A percentile compares a stretch with the other conserved stretches of the same genome.
These are phyloP conservation scores for Puccinia brachypodii DNA, from an alignment of 1,284 basidiomycete genomes.

Conservation along the genomic window DNA sequence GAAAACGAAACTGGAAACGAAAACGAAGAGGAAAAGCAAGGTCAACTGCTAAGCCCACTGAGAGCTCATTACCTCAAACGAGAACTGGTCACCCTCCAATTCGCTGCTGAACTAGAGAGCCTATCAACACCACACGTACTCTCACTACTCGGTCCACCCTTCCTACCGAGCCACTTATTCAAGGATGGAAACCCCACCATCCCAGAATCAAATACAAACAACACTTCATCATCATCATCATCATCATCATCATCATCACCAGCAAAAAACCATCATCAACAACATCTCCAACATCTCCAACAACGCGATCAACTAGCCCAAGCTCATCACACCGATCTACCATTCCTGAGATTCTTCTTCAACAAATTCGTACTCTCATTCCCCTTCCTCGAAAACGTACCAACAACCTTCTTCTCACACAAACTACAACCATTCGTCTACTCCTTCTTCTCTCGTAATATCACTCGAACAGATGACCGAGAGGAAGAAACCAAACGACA, in stretches of 20 bases:
- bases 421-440: conserved; percentile 90
- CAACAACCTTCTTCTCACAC: conserved; percentile 81
- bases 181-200: conserved; percentile 50
- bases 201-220: conserved; percentile 34
- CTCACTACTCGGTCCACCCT: conserved; percentile 81
- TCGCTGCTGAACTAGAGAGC: conserved; percentile 71
- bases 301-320: background rate
- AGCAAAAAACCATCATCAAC: background rate
- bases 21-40: no score
- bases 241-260: background rate
- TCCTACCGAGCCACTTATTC: conserved; percentile 62
- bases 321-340: conserved; percentile 64
- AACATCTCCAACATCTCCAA: background rate
- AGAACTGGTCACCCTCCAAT: conserved; percentile 81
- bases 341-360: conserved; percentile 82
- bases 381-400: conserved; percentile 82
- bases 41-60: conserved; percentile 79
- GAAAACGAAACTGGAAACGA: no score
- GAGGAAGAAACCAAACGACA: conserved; percentile 64
- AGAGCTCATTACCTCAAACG: conserved; percentile 95
- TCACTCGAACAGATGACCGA: conserved; percentile 65
- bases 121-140: conserved; percentile 71
- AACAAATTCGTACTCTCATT: conserved; percentile 87
- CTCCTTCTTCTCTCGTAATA: conserved; percentile 73
- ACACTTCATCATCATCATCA: conserved; percentile 3